A percentile compares a stretch with the other conserved stretches of the same genome.
Conservation (phyloP, 805 yeast genomes). For the Hanseniaspora clermontiae region DNA sequence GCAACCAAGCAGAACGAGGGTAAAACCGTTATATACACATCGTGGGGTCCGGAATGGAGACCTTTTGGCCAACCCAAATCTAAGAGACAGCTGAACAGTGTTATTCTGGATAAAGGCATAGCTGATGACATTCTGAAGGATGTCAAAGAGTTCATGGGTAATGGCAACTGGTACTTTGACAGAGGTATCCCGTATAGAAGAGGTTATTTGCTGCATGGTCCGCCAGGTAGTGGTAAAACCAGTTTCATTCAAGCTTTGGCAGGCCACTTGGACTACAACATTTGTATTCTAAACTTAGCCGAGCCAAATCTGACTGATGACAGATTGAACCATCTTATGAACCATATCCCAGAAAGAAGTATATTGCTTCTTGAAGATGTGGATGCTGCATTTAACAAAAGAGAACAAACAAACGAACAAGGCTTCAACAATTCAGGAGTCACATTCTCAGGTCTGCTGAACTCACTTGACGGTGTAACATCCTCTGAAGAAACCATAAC, state of each 20-base stretch:
- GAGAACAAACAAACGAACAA: conserved; percentile 62
- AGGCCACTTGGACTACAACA: conserved; percentile 89
- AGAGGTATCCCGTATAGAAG: conserved; percentile 96
- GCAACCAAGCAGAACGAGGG: conserved; percentile 81
- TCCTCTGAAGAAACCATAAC: conserved; percentile 93
- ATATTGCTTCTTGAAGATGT: conserved; percentile 79
- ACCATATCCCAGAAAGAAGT: conserved; percentile 84
- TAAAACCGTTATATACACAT: conserved; percentile 81
- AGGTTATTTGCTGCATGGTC: conserved; percentile 88
- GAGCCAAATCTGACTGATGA: conserved; percentile 91
- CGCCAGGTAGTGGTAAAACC: conserved; percentile 96
- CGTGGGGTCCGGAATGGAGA: conserved; percentile 98
- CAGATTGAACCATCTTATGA: conserved; percentile 86
- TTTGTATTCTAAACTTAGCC: conserved; percentile 80
- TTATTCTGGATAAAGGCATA: conserved; percentile 66
- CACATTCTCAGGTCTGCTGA: conserved; percentile 84
- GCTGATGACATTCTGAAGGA: conserved; percentile 55
- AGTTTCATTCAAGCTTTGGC: conserved; percentile 93
- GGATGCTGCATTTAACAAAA: conserved; percentile 84
- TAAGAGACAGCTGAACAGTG: conserved; percentile 74
- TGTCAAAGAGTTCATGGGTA: conserved; percentile 62
- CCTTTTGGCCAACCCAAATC: conserved; percentile 92
- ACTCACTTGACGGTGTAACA: conserved; percentile 94
- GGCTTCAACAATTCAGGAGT: conserved; percentile 72
- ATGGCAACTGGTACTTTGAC: conserved; percentile 85